Evolutionary conservation across 176 grass and related monocot species (phyloP), one percentile per base, ranked within the genome.

Genomic region (Phragmites australis): DNA sequence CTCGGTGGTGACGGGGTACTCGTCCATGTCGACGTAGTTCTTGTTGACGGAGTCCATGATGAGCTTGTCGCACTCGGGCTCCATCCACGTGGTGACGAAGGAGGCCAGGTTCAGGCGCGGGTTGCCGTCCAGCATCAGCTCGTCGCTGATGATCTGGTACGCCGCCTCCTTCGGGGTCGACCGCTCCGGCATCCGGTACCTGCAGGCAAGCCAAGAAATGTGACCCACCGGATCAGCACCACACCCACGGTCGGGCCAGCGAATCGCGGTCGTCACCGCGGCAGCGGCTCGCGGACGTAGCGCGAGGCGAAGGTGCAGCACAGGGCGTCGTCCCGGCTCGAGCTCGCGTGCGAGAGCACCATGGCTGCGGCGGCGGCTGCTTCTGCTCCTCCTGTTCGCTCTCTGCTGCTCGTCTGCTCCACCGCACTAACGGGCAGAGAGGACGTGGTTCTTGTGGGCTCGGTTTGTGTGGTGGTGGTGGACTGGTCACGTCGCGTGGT

Each of bases 11-110:
- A 94, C 85, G 2, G 91, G 91, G 89, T 94, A 94, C 75, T 94
- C 91, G 76, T 94, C 91, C 91, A 94, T 94, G 68, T 94, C 91
- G 55, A 86, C 88, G 45, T 94, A 93, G 66, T 86, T 90, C 56
- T 90, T 96, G 84, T 89, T 94, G 69, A 92, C 1, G 30, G 93
- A 43, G 1, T 39, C 82, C 78, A 88, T 84, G 27, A 97, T 91
- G 72, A 97, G 86, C 78, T 93, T 90, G 76, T 90, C 88, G 31
- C 93, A 93, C 88, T 97, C 88, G 2, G 90, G 93, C 85, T 97
- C 88, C 90, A 93, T 97, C 88, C 90, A 93, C 0, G 93, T 97
- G 78, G 93, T 97, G 49, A 97, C 90, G 80, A 97, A 93, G 18
- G 90, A 93, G 0, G 90, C 90, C 1, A 93, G 73, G 79, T 97